These are phyloP conservation scores for Lactifluus pinguis DNA, from an alignment of 768 basidiomycete genomes.

Conservation along the genomic window DNA sequence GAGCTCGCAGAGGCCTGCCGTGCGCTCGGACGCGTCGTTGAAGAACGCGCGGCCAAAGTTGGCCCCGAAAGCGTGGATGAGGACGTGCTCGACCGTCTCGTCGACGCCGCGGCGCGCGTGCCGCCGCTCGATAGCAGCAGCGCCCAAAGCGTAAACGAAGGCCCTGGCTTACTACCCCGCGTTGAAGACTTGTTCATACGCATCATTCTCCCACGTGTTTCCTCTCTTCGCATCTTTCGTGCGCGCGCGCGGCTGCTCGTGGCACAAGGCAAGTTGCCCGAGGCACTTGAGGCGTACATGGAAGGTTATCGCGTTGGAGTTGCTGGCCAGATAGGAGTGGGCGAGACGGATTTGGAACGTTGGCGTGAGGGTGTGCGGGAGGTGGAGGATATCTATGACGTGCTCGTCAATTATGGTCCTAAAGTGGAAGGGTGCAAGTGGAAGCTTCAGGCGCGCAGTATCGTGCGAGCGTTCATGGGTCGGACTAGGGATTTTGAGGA, in stretches of 20 bases:
- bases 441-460: constrained; percentile 78
- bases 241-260: constrained; percentile 76
- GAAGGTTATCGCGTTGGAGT: constrained; percentile 72
- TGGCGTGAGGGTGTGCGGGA: constrained; percentile 75
- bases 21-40: constrained; percentile 74
- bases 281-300: constrained; percentile 73
- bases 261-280: constrained; percentile 64
- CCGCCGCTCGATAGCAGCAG: constrained; percentile 27
- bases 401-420: constrained; percentile 77
- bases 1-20: constrained; percentile 83
- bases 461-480: constrained; percentile 84
- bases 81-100: constrained; percentile 83
- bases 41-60: constrained; percentile 47
- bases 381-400: constrained; percentile 76
- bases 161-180: constrained; percentile 53
- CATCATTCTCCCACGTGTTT: constrained; percentile 74
- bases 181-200: constrained; percentile 68
- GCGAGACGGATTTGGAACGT: constrained; percentile 54
- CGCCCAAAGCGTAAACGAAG: constrained; percentile 47
- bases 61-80: constrained; percentile 63
- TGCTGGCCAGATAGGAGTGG: constrained; percentile 51
- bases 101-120: constrained; percentile 71
- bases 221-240: constrained; percentile 69
- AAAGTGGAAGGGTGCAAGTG: constrained; percentile 55
- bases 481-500: constrained; percentile 81